Evolutionary conservation across 305 asterid species (phyloP).

Genomic region (Fraxinus dipetala): DNA sequence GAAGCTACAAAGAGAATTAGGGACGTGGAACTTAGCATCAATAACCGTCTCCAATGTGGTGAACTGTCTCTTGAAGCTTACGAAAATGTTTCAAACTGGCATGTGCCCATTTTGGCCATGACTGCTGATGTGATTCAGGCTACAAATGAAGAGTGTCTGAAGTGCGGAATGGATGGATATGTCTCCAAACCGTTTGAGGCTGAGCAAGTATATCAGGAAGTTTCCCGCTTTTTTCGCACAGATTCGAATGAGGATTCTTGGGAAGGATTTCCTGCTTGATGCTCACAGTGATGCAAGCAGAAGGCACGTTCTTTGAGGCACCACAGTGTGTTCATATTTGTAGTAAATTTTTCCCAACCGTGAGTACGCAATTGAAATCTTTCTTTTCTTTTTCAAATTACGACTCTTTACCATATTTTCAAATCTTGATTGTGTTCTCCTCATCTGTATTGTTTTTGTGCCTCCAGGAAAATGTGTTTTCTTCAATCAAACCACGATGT

Average conservation of each 20-base stretch:
- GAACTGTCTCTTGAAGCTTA: conserved; percentile 42
- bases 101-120: conserved; percentile 92
- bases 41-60: conserved; percentile 42
- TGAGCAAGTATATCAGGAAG: conserved; percentile 87
- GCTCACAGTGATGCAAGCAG: conserved; percentile 17
- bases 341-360: conserved; percentile 42
- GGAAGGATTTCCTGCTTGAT: conserved; percentile 17
- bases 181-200: conserved; percentile 95
- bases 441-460: not conserved
- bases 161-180: conserved; percentile 83
- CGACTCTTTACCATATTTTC: not conserved
- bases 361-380: conserved; percentile 37
- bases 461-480: not conserved
- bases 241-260: conserved; percentile 32
- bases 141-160: conserved; percentile 63
- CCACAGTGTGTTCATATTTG: conserved; percentile 23
- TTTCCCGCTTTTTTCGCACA: conserved; percentile 59
- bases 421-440: not conserved
- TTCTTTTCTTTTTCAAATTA: not conserved
- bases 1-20: conserved; percentile 80
- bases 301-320: conserved; percentile 22
- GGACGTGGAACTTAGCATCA: conserved; percentile 48
- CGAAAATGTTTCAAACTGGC: conserved; percentile 61
- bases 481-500: not conserved
- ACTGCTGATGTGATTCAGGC: conserved; percentile 98